Evolutionary conservation across 345 rosid species (phyloP), one percentile per base, ranked within the genome.

Genomic region (Sisymbrium altissimum): DNA sequence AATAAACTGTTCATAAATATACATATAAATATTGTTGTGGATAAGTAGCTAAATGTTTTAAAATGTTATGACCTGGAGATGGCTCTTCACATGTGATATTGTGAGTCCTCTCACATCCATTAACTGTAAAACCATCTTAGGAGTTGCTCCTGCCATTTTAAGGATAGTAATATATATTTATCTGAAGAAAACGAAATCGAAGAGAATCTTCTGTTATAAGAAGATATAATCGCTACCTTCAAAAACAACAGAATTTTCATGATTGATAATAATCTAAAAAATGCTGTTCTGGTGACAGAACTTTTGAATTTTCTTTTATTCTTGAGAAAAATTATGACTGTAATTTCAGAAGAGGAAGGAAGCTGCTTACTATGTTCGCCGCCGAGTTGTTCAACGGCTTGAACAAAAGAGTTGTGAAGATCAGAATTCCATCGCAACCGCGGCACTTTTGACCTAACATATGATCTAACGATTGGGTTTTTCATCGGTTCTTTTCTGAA

Each of bases 81-180:
- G 97, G 82, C 97, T 90, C 74, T 90, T 90, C 23, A 88, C 97
- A 69, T 90, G 97, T 55, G 97, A 85, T 11, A 90, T 82, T 2
- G 92, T 86, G 45, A 90, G 87, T 80, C 89, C 96, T 57, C 80
- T 85, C 48, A 85, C 93, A 84, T 85, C 91, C 96, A 90, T 90
- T 12, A 90, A 85, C 84, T 88, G 85, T 52, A 88, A 71, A 68
- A 90, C 93, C 64, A 90, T 86, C 68, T 90, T 90, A 41, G 97
- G 97, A 21, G 93, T 90, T 36, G 96, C 96, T 72, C 93, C 93
- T 90, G 46, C 44, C 50, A 39, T 64, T 46, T 55, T 12, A 41
- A 21, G 3, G 55, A 17, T 15, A 27, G 53, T 53, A 12, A 52
- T 9, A 59, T 23, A 21, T 59, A 48, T 40, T 17, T 33, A 25